Percentiles rank a stretch among this genome's conserved stretches.
phyloP scores from a whole-genome alignment of 805 yeast species.

The Monosporozyma solicola region DNA sequence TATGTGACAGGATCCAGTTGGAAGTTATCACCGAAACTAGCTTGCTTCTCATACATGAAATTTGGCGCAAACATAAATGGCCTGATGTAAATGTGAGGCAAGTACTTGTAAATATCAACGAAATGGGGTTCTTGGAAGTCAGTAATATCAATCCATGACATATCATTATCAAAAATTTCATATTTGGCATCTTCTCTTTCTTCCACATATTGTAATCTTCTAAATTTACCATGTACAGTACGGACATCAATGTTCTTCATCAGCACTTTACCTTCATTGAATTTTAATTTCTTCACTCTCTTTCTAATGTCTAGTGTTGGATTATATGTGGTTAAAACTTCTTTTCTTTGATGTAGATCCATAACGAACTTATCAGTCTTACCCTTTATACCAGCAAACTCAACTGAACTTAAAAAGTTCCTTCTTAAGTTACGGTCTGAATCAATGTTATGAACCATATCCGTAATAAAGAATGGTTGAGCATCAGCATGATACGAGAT shows the following conservation, averaged over 20 bases:
- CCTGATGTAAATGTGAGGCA: constrained; percentile 39
- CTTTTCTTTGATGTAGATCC: constrained; percentile 60
- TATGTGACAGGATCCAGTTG: constrained; percentile 33
- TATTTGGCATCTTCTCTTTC: constrained; percentile 16
- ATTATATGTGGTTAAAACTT: constrained; percentile 36
- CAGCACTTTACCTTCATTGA: constrained; percentile 57
- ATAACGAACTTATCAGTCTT: constrained; percentile 45
- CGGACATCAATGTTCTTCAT: constrained; percentile 52
- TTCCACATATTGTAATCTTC: constrained; percentile 18
- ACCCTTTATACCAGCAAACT: constrained; percentile 65
- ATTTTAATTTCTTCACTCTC: constrained; percentile 45
- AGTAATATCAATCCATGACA: constrained; percentile 50
- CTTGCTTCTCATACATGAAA: constrained; percentile 60
- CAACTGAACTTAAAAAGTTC: constrained; percentile 22
- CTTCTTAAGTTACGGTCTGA: constrained; percentile 18
- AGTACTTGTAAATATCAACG: constrained; percentile 30
- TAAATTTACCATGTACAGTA: constrained; percentile 41
- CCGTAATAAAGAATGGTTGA: constrained; percentile 65
- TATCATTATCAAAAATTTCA: constrained; percentile 44
- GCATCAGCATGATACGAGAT: constrained; percentile 71
- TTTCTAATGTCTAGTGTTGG: constrained; percentile 40
- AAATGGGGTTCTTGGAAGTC: constrained; percentile 54
- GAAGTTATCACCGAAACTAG: constrained; percentile 38
- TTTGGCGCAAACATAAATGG: constrained; percentile 64
- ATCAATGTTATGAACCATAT: constrained; percentile 46